phyloP scores from a whole-genome alignment of 1,284 basidiomycete genomes.

The Tilletia horrida region DNA sequence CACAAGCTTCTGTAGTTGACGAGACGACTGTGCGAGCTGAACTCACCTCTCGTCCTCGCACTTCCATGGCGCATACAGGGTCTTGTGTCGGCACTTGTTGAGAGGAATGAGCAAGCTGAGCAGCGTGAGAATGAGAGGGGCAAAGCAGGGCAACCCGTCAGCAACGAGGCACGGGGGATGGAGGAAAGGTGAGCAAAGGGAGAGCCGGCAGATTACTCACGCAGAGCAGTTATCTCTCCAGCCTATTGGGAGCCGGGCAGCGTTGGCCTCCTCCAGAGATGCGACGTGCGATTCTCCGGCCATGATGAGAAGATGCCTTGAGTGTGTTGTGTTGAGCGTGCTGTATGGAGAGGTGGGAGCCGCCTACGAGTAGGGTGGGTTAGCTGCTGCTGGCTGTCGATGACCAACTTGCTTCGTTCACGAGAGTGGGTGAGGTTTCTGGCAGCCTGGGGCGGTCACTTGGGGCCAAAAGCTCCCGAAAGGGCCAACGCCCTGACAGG shows the following conservation, averaged over 20 bases:
- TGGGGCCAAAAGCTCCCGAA: no score
- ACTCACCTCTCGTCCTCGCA: constrained; percentile 70
- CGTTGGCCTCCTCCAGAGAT: constrained; percentile 76
- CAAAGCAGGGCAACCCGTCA: background rate
- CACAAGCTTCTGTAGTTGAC: no score
- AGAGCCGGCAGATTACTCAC: constrained; percentile 60
- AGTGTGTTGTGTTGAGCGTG: no score
- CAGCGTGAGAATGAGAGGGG: constrained; percentile 20
- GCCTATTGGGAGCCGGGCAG: constrained; percentile 70
- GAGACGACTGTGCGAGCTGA: no score
- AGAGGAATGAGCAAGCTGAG: constrained; percentile 76
- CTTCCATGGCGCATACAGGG: constrained; percentile 73
- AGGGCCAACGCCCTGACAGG: no score
- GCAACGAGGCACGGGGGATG: background rate
- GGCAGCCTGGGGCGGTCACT: no score
- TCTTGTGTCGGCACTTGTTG: constrained; percentile 73
- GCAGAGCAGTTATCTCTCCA: constrained; percentile 89
- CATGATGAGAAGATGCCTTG: constrained; percentile 27
- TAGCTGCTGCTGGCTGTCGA: no score
- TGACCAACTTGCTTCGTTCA: no score
- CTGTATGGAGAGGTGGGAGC: no score
- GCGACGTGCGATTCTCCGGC: constrained; percentile 61
- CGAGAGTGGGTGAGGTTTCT: no score
- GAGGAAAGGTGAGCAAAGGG: background rate
- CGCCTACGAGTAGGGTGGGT: no score